Percentiles rank a stretch among this genome's conserved stretches.
phyloP scores from a whole-genome alignment of 352 stramenopile genomes.

The Elongisporangium prolatum region DNA sequence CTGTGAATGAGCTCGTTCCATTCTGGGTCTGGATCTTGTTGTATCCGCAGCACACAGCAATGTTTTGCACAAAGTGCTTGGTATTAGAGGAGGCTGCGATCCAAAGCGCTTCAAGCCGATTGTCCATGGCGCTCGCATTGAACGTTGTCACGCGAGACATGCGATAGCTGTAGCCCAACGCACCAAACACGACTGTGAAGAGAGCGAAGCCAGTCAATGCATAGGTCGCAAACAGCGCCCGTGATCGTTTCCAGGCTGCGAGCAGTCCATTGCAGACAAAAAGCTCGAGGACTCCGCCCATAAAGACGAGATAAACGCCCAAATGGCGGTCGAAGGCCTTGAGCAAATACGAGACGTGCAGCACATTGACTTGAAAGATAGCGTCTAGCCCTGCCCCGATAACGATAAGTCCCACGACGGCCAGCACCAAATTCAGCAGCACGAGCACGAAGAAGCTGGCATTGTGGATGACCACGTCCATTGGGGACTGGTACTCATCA shows the following conservation, averaged over 20 bases:
- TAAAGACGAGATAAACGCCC: slow-evolving; percentile 37
- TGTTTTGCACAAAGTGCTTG: slow-evolving; percentile 48
- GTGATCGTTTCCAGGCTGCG: slow-evolving; percentile 19
- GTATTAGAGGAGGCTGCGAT: slow-evolving; percentile 18
- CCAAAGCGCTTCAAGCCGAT: slow-evolving; percentile 21
- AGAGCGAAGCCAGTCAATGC: slow-evolving; percentile 24
- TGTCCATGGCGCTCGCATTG: slow-evolving; percentile 1
- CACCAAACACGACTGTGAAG: slow-evolving; percentile 35
- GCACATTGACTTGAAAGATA: slow-evolving; percentile 61
- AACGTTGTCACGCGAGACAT: slow-evolving; percentile 8
- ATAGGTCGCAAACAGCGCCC: slow-evolving; percentile 24
- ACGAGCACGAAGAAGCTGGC: slow-evolving; percentile 7
- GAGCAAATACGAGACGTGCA: slow-evolving; percentile 57
- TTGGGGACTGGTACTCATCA: slow-evolving; percentile 7
- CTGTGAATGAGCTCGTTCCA: slow-evolving; percentile 26
- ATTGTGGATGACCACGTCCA: slow-evolving; percentile 8
- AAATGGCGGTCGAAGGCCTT: slow-evolving; percentile 48
- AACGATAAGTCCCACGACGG: slow-evolving; percentile 23
- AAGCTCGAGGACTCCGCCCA: slow-evolving; percentile 28
- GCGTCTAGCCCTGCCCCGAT: slow-evolving; percentile 46
- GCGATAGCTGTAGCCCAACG: slow-evolving; percentile 37
- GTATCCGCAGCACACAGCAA: slow-evolving; percentile 43
- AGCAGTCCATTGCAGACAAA: slow-evolving; percentile 29
- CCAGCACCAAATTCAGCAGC: slow-evolving; percentile 15
- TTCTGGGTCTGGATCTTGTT: slow-evolving; percentile 21